Base-by-base conservation (phyloP, 2,329 filamentous ascomycete species). In the Cytospora leucostoma region DNA sequence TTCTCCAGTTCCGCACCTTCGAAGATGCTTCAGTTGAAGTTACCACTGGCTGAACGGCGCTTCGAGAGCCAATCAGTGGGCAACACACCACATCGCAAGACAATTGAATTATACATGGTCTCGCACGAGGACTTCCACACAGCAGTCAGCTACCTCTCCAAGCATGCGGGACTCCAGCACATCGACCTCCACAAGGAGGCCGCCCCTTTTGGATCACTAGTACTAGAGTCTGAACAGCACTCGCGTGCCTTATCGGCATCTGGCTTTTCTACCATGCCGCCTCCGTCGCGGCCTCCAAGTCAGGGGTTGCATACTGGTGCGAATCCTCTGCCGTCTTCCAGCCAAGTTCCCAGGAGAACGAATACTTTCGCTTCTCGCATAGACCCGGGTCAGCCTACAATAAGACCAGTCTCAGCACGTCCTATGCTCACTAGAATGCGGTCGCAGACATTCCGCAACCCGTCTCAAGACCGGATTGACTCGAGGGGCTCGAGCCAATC, bases 71-170 rank as follows among this genome's bases (percentile, higher is more conserved):
- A 47, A 4, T 19, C 8, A 21, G n/a, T 47, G 21, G 21, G 44
- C 11, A 4, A 47, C 12, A 47, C 40, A 10, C 19, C 4, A 4
- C 4, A 34, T 57, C 7, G 27, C 27, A 60, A 51, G 32, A 60
- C 38, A 19, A 54, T 65, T 7, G 52, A 51, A 7, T 33, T 65
- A 7, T 51, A 49, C 19, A 13, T 65, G 7, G 5, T 35, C 32
- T 51, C 32, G 1, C 2, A 27, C 17, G 34, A 58, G 34, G 56
- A 60, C n/a, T 65, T 63, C 32, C 52, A 57, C 2, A 65, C 53
- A 13, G 60, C 61, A 3, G 34, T 65, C 33, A 37, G 27, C 11
- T 65, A 63, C 33, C 32, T 65, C 10, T 60, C 61, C 11, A 59
- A 55, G 5, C 32, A 40, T 7, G 63, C 47, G 4, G 63, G 59